A percentile compares a stretch with the other conserved stretches of the same genome.
Conservation (phyloP, 106 monocot genomes). For the Acorus calamus region DNA sequence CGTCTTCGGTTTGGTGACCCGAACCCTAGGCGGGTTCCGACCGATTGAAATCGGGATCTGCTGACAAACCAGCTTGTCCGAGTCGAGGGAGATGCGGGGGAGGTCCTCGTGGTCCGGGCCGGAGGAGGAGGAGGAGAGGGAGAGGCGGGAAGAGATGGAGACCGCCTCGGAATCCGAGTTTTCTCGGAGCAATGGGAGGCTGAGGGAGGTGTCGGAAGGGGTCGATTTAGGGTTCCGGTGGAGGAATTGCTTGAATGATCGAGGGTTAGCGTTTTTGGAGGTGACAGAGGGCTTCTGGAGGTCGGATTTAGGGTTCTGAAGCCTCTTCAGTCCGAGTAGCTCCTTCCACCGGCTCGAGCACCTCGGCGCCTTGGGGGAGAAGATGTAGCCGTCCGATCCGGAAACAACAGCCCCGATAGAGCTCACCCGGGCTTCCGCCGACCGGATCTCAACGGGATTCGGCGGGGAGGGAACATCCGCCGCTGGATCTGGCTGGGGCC, state of each 20-base stretch:
- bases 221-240: conserved; percentile 18
- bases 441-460: background rate
- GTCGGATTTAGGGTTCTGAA: conserved; percentile 19
- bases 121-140: conserved; percentile 25
- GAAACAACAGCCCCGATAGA: background rate
- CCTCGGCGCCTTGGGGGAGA: conserved; percentile 38
- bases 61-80: conserved; percentile 12
- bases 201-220: conserved; percentile 21
- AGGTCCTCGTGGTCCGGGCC: conserved; percentile 23
- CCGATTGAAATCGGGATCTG: conserved; percentile 4
- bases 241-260: conserved; percentile 36
- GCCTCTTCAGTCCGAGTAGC: conserved; percentile 42
- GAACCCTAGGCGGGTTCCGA: conserved; percentile 15
- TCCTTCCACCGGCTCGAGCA: conserved; percentile 82
- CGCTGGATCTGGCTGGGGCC: background rate
- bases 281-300: background rate
- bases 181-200: conserved; percentile 39
- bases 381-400: conserved; percentile 15
- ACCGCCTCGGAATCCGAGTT: conserved; percentile 11
- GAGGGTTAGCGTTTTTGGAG: conserved; percentile 12
- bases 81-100: conserved; percentile 28
- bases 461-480: background rate
- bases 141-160: conserved; percentile 14
- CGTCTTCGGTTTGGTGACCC: conserved; percentile 7
- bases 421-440: conserved; percentile 6